A percentile compares a stretch with the other conserved stretches of the same genome.
phyloP scores from a whole-genome alignment of 345 rosid species.

The Lepidium didymum region DNA sequence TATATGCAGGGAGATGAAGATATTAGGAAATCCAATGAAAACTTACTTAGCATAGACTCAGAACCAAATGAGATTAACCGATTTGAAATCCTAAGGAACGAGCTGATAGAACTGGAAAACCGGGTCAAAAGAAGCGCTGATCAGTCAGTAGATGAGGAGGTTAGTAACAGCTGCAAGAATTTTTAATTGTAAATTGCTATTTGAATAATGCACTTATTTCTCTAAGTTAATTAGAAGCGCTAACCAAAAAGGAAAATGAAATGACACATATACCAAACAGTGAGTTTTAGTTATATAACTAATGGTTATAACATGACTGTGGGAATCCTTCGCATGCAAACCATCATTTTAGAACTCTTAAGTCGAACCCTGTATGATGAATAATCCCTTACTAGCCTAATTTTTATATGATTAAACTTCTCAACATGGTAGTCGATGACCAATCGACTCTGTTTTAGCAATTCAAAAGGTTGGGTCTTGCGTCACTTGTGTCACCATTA shows the following conservation, averaged over 20 bases:
- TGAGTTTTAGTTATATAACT: background rate
- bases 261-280: background rate
- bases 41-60: conserved; percentile 33
- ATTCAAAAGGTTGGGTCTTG: background rate
- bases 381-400: background rate
- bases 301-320: background rate
- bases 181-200: background rate
- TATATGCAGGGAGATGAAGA: conserved; percentile 49
- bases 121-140: conserved; percentile 71
- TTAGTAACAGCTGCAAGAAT: conserved; percentile 20
- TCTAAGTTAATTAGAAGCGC: background rate
- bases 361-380: background rate
- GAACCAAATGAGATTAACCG: conserved; percentile 66
- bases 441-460: background rate
- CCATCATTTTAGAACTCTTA: background rate
- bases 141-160: conserved; percentile 69
- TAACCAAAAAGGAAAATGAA: background rate
- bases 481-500: background rate
- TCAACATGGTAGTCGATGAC: conserved; percentile 9
- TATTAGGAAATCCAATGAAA: conserved; percentile 30
- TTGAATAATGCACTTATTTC: background rate
- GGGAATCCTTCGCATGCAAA: background rate
- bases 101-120: conserved; percentile 82
- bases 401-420: conserved; percentile 13
- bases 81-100: conserved; percentile 74